Evolutionary conservation across 257 asterid species (phyloP).

Genomic region (Lavandula angustifolia): DNA sequence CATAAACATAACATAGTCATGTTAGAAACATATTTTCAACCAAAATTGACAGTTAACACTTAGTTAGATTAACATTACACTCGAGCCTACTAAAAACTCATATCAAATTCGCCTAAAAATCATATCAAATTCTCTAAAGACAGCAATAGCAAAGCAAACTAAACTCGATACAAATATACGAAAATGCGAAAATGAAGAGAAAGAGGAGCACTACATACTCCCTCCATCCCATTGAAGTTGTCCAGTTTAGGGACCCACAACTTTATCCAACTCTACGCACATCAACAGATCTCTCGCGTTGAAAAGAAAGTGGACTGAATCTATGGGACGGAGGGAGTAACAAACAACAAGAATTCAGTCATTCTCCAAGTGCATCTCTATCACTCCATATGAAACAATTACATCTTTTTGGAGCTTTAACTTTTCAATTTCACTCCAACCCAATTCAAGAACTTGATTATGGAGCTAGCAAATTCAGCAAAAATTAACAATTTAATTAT

Average conservation of each 20-base stretch:
- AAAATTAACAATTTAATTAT: background rate
- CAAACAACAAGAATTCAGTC: background rate
- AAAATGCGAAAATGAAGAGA: too few species aligned
- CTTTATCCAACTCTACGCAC: too few species aligned
- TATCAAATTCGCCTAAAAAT: background rate
- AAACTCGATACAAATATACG: too few species aligned
- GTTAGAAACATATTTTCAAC: background rate
- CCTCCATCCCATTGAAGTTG: too few species aligned
- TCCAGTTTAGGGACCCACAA: too few species aligned
- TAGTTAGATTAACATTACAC: too few species aligned
- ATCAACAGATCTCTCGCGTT: too few species aligned
- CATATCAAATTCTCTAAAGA: background rate
- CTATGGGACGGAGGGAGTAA: too few species aligned
- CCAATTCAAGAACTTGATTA: background rate
- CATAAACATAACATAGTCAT: conserved; percentile 10
- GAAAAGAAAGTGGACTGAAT: too few species aligned
- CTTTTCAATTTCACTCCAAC: background rate
- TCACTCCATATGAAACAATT: background rate
- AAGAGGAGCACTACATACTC: background rate
- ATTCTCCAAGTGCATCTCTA: background rate
- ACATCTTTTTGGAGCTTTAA: background rate
- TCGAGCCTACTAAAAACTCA: too few species aligned
- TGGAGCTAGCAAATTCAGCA: background rate
- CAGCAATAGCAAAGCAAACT: too few species aligned
- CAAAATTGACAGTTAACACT: background rate